Evolutionary conservation across 345 rosid genomes (phyloP).

Genomic region (Mangifera indica): DNA sequence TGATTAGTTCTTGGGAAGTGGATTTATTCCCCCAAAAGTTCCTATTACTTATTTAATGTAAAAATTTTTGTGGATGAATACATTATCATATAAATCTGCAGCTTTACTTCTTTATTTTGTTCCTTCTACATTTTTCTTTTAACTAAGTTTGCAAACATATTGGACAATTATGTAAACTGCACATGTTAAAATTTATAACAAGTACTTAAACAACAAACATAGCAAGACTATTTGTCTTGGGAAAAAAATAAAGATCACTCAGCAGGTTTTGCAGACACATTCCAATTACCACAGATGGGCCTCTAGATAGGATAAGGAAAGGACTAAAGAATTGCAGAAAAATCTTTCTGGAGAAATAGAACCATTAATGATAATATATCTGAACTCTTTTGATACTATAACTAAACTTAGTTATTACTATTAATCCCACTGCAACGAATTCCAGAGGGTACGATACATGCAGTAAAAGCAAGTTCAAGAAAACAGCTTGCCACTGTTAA

Average conservation of each 20-base stretch:
- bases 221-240: not conserved
- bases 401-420: not conserved
- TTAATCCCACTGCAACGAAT: not conserved
- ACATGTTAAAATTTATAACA: not conserved
- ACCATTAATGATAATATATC: not conserved
- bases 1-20: not conserved
- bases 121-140: not conserved
- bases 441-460: not conserved
- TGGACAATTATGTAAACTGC: not conserved
- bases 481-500: not conserved
- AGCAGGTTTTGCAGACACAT: not conserved
- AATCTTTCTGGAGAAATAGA: not conserved
- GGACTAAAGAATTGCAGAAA: not conserved
- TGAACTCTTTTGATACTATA: not conserved
- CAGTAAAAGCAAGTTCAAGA: not conserved
- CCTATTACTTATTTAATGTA: not conserved
- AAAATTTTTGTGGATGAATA: not conserved
- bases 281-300: not conserved
- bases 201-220: not conserved
- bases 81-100: not conserved
- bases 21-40: not conserved
- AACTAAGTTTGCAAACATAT: no score
- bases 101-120: not conserved
- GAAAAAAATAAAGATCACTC: not conserved
- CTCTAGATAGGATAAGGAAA: not conserved